Base-by-base conservation (phyloP, 2,329 filamentous ascomycete species). In the Fusarium haematococcum region DNA sequence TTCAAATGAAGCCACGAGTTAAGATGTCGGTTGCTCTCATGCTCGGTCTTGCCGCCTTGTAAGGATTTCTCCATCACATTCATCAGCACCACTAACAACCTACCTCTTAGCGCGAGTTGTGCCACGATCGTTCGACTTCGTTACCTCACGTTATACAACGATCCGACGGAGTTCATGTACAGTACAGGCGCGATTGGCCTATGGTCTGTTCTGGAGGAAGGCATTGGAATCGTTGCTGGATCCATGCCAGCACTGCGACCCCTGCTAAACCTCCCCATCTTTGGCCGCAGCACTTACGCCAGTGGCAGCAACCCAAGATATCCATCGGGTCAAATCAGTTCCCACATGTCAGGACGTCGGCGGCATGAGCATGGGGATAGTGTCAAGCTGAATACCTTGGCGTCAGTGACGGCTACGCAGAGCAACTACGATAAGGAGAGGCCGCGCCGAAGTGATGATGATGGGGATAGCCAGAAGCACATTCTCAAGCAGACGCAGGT, bases 1-100 rank as follows among this genome's bases (percentile, higher is more conserved):
- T 80, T 3, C 76, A 80, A 56, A 77, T 81, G 77, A 76, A 74
- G 33, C 61, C 62, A 0, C 68, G 64, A 9, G 67, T 79, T 14
- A 79, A 79, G 50, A 20, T 78, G 4, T 72, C 75, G 1, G 75
- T 78, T 0, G 66, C 41, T 10, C 30, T 78, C 0, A 69, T 79
- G 45, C 68, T 79, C 37, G 67, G 76, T 2, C 60, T 79, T 8
- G 77, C 69, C 6, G 73, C 67, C 20, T 71, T 78, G 77, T 77
- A 35, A 70, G 77, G 50, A 50, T 9, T 32, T 11, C 8, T 2
- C 5, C 2, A 14, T 11, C 2, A 4, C 41, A 37, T 16, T 52
- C 14, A 18, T 30, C n/a, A 3, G 50, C 50, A 25, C 33, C 18
- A 37, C 69, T 65, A 59, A 70, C n/a, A 64, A 20, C 14, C 16